Evolutionary conservation across 257 asterid species (phyloP).

Genomic region (Jacaranda mimosifolia): DNA sequence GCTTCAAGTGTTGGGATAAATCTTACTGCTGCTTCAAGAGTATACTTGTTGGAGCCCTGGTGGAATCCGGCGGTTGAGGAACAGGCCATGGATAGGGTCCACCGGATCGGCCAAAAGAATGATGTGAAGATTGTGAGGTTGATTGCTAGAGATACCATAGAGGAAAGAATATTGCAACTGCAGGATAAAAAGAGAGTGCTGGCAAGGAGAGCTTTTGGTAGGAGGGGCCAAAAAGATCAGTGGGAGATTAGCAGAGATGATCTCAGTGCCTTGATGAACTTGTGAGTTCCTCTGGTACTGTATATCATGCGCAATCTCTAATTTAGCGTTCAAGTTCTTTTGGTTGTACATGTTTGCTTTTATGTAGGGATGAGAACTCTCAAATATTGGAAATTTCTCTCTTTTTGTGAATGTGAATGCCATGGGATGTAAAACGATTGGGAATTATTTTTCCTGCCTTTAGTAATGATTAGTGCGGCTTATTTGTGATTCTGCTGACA

Average conservation of each 20-base stretch:
- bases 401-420: conserved; percentile 1
- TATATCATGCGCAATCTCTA: too few species aligned
- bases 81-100: conserved; percentile 97
- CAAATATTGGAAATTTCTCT: background rate
- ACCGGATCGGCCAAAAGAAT: conserved; percentile 83
- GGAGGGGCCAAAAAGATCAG: conserved; percentile 51
- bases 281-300: conserved; percentile 36
- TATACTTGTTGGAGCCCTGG: conserved; percentile 92
- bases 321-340: background rate
- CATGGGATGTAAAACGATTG: background rate
- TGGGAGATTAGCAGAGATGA: conserved; percentile 73
- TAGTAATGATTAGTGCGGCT: too few species aligned
- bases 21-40: conserved; percentile 83
- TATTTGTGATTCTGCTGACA: too few species aligned
- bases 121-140: conserved; percentile 79
- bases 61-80: conserved; percentile 98
- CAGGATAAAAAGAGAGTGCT: conserved; percentile 79
- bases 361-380: background rate
- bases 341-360: background rate
- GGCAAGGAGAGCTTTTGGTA: conserved; percentile 72
- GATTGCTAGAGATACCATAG: conserved; percentile 78
- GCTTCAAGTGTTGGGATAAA: conserved; percentile 87
- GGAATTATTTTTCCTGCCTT: too few species aligned
- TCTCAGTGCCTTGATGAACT: conserved; percentile 70
- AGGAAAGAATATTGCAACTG: conserved; percentile 76